Conservation (phyloP, 805 yeast genomes). For the Komagataella phaffii region DNA sequence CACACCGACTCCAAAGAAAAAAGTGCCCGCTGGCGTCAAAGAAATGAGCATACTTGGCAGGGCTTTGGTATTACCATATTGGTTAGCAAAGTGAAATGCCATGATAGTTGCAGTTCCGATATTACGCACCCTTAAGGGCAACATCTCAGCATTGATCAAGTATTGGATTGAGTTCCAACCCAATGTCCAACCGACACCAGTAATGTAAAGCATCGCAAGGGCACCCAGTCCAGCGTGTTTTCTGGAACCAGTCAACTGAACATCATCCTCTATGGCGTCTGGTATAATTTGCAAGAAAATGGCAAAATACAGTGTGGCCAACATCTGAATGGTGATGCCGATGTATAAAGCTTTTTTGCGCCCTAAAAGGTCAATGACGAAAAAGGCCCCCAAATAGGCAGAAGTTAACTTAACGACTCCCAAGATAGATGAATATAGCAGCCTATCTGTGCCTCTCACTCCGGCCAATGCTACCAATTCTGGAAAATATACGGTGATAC, state of each 20-base stretch:
- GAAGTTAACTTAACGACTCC: slow-evolving; percentile 39
- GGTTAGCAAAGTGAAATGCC: slow-evolving; percentile 44
- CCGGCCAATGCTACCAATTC: slow-evolving; percentile 36
- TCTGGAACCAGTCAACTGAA: slow-evolving; percentile 17
- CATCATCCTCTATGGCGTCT: slow-evolving; percentile 20
- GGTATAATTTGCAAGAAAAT: slow-evolving; percentile 32
- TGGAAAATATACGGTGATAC: slow-evolving; percentile 44
- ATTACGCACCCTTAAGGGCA: slow-evolving; percentile 36
- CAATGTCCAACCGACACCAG: slow-evolving; percentile 45
- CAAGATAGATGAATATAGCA: slow-evolving; percentile 35
- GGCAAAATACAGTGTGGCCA: slow-evolving; percentile 31
- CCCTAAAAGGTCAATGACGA: slow-evolving; percentile 39
- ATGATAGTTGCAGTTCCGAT: slow-evolving; percentile 36
- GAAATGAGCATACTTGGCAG: slow-evolving; percentile 35
- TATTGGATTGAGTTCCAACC: slow-evolving; percentile 48
- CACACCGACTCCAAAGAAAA: slow-evolving; percentile 35
- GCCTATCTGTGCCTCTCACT: slow-evolving; percentile 16
- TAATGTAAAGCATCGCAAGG: slow-evolving; percentile 32
- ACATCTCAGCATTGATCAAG: slow-evolving; percentile 38
- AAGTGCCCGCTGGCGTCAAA: slow-evolving; percentile 33
- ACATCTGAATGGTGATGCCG: slow-evolving; percentile 32
- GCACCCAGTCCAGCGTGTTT: slow-evolving; percentile 30
- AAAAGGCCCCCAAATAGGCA: slow-evolving; percentile 37
- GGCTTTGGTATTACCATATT: slow-evolving; percentile 44
- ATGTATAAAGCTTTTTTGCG: slow-evolving; percentile 33